phyloP scores from a whole-genome alignment of 768 basidiomycete species.

The Hericium coralloides region DNA sequence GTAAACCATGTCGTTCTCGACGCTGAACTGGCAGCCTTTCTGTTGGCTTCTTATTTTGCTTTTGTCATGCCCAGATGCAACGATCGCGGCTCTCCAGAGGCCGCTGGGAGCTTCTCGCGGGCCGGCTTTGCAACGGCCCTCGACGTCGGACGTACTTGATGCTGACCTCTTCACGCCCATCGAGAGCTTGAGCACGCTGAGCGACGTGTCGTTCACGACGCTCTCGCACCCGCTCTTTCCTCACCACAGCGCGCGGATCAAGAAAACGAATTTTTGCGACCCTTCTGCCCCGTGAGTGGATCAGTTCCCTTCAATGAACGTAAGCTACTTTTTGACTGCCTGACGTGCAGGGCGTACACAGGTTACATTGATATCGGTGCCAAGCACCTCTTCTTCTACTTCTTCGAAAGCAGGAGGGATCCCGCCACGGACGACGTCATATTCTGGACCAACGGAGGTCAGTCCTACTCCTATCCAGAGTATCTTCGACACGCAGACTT shows the following conservation, averaged over 20 bases:
- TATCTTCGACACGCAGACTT: neutral
- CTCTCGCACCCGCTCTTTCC: constrained; percentile 38
- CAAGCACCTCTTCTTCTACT: constrained; percentile 62
- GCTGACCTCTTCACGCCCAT: constrained; percentile 2
- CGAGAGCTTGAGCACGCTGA: constrained; percentile 5
- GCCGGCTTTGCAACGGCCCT: neutral
- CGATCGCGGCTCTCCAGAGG: neutral
- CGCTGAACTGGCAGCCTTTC: neutral
- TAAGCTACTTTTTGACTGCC: neutral
- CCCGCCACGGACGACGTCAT: constrained; percentile 23
- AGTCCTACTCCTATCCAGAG: constrained; percentile 7
- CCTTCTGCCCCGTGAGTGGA: neutral
- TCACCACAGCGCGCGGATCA: constrained; percentile 32
- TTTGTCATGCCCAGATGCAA: neutral
- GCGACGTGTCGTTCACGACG: constrained; percentile 27
- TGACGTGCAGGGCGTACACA: constrained; percentile 38
- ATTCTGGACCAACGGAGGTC: constrained; percentile 30
- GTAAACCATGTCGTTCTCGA: neutral
- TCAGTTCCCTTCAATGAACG: neutral
- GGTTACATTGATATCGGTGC: constrained; percentile 63
- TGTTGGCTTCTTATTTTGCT: neutral
- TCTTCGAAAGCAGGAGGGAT: constrained; percentile 35
- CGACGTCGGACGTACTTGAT: neutral
- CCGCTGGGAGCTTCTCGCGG: neutral
- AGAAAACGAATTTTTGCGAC: constrained; percentile 35